phyloP scores from a whole-genome alignment of 176 grass and related monocot species.

The Aegilops umbellulata region DNA sequence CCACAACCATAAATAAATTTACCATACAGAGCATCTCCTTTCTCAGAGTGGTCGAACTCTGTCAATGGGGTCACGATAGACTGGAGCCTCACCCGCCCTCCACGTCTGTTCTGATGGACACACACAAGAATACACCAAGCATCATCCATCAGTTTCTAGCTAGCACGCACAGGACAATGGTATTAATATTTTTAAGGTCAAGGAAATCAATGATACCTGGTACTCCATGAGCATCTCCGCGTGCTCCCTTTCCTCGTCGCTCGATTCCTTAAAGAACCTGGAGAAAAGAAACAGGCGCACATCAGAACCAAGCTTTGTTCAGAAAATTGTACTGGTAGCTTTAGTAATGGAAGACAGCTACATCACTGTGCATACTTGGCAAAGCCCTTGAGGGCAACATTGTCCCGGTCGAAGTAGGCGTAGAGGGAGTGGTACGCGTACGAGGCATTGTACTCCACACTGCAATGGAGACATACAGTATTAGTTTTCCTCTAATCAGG shows the following conservation, averaged over 20 bases:
- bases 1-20: slow-evolving; percentile 15
- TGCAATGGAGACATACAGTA: slow-evolving; percentile 17
- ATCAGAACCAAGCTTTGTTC: not conserved
- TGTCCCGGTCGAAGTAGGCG: slow-evolving; percentile 90
- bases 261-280: slow-evolving; percentile 93
- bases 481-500: not conserved
- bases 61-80: slow-evolving; percentile 45
- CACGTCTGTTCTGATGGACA: slow-evolving; percentile 50
- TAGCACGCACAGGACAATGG: not conserved
- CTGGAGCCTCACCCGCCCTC: slow-evolving; percentile 39
- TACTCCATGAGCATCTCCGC: slow-evolving; percentile 88
- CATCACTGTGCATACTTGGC: slow-evolving; percentile 55
- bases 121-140: not conserved
- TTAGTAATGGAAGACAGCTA: not conserved
- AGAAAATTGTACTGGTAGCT: not conserved
- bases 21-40: slow-evolving; percentile 91
- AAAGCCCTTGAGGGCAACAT: slow-evolving; percentile 81
- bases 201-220: slow-evolving; percentile 39
- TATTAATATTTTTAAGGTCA: not conserved
- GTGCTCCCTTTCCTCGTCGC: slow-evolving; percentile 69
- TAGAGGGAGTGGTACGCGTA: slow-evolving; percentile 95
- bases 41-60: slow-evolving; percentile 90
- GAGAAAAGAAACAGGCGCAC: not conserved
- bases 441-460: slow-evolving; percentile 86
- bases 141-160: not conserved